A percentile compares a stretch with the other conserved stretches of the same genome.
These are phyloP conservation scores for Podospora pseudoanserina DNA, from an alignment of 495 filamentous ascomycete species.

Conservation along the genomic window DNA sequence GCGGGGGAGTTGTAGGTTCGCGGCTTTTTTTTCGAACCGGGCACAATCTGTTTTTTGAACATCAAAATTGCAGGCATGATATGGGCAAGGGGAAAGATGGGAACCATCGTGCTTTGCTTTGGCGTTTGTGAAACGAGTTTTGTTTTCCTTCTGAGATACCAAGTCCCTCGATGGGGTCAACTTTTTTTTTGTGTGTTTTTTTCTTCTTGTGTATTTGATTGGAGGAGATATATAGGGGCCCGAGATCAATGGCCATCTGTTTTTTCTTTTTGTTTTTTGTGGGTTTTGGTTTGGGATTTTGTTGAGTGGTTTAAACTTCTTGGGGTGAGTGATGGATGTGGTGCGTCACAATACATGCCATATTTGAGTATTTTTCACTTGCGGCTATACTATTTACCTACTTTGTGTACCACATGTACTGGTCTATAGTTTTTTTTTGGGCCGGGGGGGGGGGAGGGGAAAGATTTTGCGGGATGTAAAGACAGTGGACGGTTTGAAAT, in stretches of 20 bases:
- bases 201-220: not conserved
- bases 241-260: too few species aligned
- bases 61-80: not conserved
- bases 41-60: not conserved
- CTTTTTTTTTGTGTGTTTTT: conserved; percentile 5
- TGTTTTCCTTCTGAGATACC: conserved; percentile 27
- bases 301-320: not conserved
- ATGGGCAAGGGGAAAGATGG: not conserved
- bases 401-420: too few species aligned
- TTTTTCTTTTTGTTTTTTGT: not conserved
- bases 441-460: too few species aligned
- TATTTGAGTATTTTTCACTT: too few species aligned
- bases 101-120: conserved; percentile 12
- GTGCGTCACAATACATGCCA: too few species aligned
- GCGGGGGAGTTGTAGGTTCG: not conserved
- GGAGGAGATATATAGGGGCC: not conserved
- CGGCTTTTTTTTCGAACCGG: not conserved
- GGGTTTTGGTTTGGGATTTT: not conserved
- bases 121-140: conserved; percentile 21
- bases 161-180: conserved; percentile 21
- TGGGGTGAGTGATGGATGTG: not conserved
- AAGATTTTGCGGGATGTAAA: not conserved
- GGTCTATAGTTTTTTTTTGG: too few species aligned
- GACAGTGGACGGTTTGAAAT: not conserved
- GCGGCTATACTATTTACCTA: too few species aligned